Base-by-base conservation (phyloP, 306 rosid genomes). In the Rubus parviflorus region DNA sequence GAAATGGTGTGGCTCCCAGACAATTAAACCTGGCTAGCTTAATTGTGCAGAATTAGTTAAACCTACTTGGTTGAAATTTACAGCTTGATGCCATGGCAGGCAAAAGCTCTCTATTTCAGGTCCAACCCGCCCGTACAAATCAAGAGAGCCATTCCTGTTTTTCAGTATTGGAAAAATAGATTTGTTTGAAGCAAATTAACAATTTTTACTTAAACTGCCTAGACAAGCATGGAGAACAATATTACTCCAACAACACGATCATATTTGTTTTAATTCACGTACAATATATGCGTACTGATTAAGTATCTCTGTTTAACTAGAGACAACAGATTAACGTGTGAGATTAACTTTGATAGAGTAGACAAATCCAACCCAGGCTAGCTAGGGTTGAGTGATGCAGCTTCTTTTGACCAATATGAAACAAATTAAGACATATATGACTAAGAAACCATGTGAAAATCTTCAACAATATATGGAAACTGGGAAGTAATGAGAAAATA, bases 181-280 rank as follows among this genome's bases (percentile, higher is more conserved):
- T 68, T 74, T 14, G 48, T 8, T 22, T 62, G 2, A 25, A 58
- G 25, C 40, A 20, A 72, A 14, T 56, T 25, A 66, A 19, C 60
- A 46, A 25, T 25, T n/a, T 30, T 74, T 74, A 38, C 83, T 58
- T 40, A 41, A 80, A 80, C 60, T 58, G 83, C 65, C 58, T 75
- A 74, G 80, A 75, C 83, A 80, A 38, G 51, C 53, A 74, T n/a
- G 51, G 7, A 41, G 19, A 49, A 62, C 6, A 25, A 65, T 0
- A 30, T 68, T 15, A 40, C 70, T 45, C 25, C 38, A 53, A 53
- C 38, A 80, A 57, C 52, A 69, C 20, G 68, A 51, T 73, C 13
- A 58, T 14, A 51, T n/a, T 3, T 4, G 41, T 13, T 56, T 13
- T 45, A 45, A 68, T 68, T 20, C 25, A 68, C 54, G n/a, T n/a